Evolutionary conservation across 2,329 filamentous ascomycete species (phyloP).

Genomic region (Blastomyces gilchristii): DNA sequence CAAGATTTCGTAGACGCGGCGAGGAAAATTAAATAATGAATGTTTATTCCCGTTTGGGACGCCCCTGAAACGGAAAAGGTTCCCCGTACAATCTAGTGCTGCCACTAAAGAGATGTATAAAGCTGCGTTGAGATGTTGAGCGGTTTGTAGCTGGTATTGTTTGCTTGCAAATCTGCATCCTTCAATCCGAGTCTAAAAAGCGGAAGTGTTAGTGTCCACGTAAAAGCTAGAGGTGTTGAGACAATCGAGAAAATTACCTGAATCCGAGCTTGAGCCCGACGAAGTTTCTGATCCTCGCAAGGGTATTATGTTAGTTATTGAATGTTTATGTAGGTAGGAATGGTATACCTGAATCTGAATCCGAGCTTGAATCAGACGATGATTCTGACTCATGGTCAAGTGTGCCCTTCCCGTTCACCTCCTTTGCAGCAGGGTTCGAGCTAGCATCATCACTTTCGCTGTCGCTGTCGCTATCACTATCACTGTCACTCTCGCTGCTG

Average conservation of each 20-base stretch:
- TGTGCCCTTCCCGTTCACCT: not conserved
- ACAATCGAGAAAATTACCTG: not conserved
- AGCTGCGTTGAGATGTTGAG: not conserved
- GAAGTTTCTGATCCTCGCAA: not conserved
- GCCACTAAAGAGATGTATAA: not conserved
- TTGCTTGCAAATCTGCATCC: not conserved
- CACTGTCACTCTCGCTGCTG: slow-evolving; percentile 19
- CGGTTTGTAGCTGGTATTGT: not conserved
- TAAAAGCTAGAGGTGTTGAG: not conserved
- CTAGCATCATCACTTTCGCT: slow-evolving; percentile 19
- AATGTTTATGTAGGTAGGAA: not conserved
- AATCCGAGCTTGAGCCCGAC: slow-evolving; percentile 9
- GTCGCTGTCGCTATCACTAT: slow-evolving; percentile 16
- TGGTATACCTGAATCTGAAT: slow-evolving; percentile 8
- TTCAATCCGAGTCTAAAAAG: not conserved
- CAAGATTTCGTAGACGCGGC: not conserved
- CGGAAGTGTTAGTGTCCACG: not conserved
- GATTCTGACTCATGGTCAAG: not conserved
- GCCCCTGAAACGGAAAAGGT: not conserved
- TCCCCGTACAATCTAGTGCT: not conserved
- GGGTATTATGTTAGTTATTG: not conserved
- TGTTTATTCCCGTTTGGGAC: not conserved
- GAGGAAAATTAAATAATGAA: not conserved
- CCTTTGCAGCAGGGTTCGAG: not conserved
- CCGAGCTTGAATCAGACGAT: slow-evolving; percentile 9